These are phyloP conservation scores for Lasiodiplodia citricola DNA, from an alignment of 2,329 filamentous ascomycete species.

Conservation along the genomic window DNA sequence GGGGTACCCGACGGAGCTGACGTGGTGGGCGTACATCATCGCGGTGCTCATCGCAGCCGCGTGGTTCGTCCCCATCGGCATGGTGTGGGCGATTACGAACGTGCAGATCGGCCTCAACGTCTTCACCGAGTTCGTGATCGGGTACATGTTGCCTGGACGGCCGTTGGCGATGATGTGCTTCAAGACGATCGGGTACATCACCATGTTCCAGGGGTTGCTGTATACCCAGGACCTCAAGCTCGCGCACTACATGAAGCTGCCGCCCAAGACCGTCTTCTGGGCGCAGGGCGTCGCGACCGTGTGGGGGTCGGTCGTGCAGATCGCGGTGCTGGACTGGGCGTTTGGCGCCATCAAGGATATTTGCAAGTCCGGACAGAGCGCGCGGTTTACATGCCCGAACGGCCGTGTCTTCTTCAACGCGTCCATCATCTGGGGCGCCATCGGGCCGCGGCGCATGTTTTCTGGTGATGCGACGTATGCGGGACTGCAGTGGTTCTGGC, in stretches of 20 bases:
- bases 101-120: conserved; percentile 57
- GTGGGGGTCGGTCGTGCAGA: conserved; percentile 33
- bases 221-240: conserved; percentile 25
- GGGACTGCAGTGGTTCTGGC: conserved; percentile 65
- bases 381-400: conserved; percentile 66
- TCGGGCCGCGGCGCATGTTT: conserved; percentile 64
- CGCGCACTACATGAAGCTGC: conserved; percentile 54
- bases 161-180: conserved; percentile 70
- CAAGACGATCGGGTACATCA: conserved; percentile 37
- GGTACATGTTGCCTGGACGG: conserved; percentile 68
- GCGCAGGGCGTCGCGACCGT: conserved; percentile 59
- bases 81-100: conserved; percentile 28
- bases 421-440: conserved; percentile 71
- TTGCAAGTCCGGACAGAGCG: conserved; percentile 43
- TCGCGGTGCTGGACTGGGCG: conserved; percentile 42
- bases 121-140: conserved; percentile 58
- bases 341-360: conserved; percentile 48
- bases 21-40: conserved; percentile 75
- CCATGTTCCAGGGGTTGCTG: conserved; percentile 29
- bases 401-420: conserved; percentile 69
- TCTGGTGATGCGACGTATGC: conserved; percentile 67
- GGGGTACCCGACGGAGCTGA: conserved; percentile 68
- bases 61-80: conserved; percentile 33
- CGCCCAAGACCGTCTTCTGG: conserved; percentile 57
- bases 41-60: conserved; percentile 67